Conservation (phyloP, 106 monocot species). For the Allium cepa region DNA sequence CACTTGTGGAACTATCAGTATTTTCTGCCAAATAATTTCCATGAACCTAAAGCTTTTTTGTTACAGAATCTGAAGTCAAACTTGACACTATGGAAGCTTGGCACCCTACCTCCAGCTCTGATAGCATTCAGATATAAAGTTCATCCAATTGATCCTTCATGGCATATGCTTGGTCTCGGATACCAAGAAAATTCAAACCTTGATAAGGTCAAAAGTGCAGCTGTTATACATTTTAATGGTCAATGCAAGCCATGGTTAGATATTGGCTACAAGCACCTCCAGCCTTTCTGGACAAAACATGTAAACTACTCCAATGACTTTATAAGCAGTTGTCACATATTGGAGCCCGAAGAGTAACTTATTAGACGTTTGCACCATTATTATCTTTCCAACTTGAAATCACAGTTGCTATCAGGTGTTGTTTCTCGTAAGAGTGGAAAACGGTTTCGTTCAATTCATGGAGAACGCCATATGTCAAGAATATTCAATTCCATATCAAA, state of each 20-base stretch:
- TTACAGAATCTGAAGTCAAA: conserved; percentile 83
- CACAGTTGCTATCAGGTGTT: too few species aligned
- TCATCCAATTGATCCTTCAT: conserved; percentile 68
- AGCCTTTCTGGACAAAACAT: conserved; percentile 81
- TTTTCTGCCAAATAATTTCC: background rate
- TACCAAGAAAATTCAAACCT: conserved; percentile 84
- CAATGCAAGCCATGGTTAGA: conserved; percentile 94
- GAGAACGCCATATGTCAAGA: too few species aligned
- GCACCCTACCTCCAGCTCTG: conserved; percentile 83
- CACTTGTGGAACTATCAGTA: background rate
- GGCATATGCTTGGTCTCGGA: conserved; percentile 91
- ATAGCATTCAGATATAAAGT: conserved; percentile 80
- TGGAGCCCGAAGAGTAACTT: conserved; percentile 33
- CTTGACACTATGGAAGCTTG: conserved; percentile 84
- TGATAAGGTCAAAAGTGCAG: conserved; percentile 45
- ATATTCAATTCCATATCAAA: too few species aligned
- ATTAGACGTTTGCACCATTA: too few species aligned
- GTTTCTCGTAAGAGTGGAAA: too few species aligned
- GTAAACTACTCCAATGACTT: conserved; percentile 90
- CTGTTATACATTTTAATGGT: conserved; percentile 89
- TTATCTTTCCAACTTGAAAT: too few species aligned
- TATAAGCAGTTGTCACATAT: conserved; percentile 69
- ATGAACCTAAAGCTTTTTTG: background rate
- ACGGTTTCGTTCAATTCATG: too few species aligned
- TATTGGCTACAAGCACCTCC: conserved; percentile 79